Percentiles rank a stretch among this genome's conserved stretches.
These are phyloP conservation scores for Oryza glumipatula DNA, from an alignment of 176 grass and related monocot genomes.

Conservation along the genomic window DNA sequence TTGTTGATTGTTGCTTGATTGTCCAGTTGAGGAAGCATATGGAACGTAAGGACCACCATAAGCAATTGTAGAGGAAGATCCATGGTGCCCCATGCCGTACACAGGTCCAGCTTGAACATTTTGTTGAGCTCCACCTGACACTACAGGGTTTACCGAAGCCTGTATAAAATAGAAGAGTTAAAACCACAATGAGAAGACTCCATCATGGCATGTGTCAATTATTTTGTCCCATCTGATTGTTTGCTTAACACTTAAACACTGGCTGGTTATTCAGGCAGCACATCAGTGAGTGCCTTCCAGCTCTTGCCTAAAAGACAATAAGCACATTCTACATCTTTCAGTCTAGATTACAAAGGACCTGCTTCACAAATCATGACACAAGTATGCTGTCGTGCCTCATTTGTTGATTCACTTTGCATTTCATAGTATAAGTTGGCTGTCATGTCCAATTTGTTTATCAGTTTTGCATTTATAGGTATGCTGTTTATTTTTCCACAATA, in stretches of 20 bases:
- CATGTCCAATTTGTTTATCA: slow-evolving; percentile 17
- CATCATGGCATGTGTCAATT: slow-evolving; percentile 13
- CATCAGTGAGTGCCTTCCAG: slow-evolving; percentile 11
- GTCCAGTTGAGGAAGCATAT: slow-evolving; percentile 52
- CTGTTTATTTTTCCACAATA: slow-evolving; percentile 21
- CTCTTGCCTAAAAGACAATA: slow-evolving; percentile 30
- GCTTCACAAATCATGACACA: slow-evolving; percentile 24
- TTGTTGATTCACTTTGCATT: slow-evolving; percentile 29
- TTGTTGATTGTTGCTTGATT: slow-evolving; percentile 62
- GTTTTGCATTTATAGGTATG: slow-evolving; percentile 3
- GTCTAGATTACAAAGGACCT: slow-evolving; percentile 27
- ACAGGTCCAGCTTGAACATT: slow-evolving; percentile 65
- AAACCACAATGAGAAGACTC: neutral
- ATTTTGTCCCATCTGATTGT: neutral
- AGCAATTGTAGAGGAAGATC: slow-evolving; percentile 55
- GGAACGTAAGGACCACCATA: slow-evolving; percentile 56
- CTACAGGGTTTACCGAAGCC: slow-evolving; percentile 62
- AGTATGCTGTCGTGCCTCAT: neutral
- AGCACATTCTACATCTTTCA: slow-evolving; percentile 18
- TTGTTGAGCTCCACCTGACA: slow-evolving; percentile 61
- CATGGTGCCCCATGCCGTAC: slow-evolving; percentile 67
- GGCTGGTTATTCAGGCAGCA: neutral
- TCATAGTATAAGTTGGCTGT: neutral
- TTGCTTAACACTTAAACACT: slow-evolving; percentile 12
- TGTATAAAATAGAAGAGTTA: slow-evolving; percentile 42